These are phyloP conservation scores for Ziziphus jujuba DNA, from an alignment of 306 rosid genomes.

Conservation along the genomic window DNA sequence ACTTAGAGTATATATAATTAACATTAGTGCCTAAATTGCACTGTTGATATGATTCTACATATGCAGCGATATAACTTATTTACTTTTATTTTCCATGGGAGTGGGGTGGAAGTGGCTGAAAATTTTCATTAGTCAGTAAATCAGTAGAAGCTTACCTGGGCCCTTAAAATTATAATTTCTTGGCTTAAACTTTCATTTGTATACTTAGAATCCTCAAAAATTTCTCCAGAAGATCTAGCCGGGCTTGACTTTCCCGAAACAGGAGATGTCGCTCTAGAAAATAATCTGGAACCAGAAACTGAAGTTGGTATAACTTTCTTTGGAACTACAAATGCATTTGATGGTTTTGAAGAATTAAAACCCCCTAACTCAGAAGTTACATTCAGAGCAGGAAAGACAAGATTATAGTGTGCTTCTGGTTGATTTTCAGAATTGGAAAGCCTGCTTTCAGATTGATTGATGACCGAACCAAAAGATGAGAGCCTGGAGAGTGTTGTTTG, in stretches of 20 bases:
- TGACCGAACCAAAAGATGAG: conserved; percentile 71
- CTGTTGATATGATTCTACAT: background rate
- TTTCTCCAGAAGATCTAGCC: conserved; percentile 53
- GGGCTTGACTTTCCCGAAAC: conserved; percentile 66
- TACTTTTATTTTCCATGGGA: background rate
- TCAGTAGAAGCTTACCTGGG: conserved; percentile 59
- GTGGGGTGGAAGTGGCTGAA: background rate
- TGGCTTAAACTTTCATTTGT: conserved; percentile 67
- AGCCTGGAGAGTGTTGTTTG: conserved; percentile 65
- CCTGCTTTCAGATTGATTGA: conserved; percentile 47
- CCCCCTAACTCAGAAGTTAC: conserved; percentile 48
- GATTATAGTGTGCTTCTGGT: conserved; percentile 41
- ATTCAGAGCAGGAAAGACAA: conserved; percentile 49
- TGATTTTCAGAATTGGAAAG: conserved; percentile 43
- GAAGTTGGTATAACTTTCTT: conserved; percentile 47
- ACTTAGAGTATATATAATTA: background rate
- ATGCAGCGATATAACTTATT: background rate
- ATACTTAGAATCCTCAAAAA: conserved; percentile 47
- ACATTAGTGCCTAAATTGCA: background rate
- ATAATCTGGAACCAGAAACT: conserved; percentile 48
- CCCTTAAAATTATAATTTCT: conserved; percentile 65
- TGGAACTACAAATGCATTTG: conserved; percentile 38
- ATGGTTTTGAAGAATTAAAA: conserved; percentile 40
- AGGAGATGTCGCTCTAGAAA: conserved; percentile 71
- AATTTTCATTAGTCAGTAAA: background rate